Conservation (phyloP, 176 grass and related monocot species). For the Sorghum bicolor region DNA sequence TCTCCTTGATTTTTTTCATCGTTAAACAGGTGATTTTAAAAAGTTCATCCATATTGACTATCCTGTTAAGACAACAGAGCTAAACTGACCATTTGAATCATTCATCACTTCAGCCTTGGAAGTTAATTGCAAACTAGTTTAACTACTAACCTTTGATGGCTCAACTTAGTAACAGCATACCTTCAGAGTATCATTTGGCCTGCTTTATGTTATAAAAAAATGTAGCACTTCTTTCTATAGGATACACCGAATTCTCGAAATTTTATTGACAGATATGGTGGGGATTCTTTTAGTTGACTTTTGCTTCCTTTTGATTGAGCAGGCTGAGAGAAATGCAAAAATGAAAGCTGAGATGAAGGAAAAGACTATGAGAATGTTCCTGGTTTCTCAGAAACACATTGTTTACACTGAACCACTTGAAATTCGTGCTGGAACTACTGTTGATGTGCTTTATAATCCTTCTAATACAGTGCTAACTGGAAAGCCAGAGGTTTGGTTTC, state of each 20-base stretch:
- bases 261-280: conserved; percentile 1
- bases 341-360: conserved; percentile 85
- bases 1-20: background rate
- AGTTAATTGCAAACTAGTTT: background rate
- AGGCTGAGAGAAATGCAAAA: conserved; percentile 64
- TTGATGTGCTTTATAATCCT: conserved; percentile 83
- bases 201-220: conserved; percentile 19
- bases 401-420: conserved; percentile 90
- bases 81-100: background rate
- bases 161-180: background rate
- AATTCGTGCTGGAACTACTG: conserved; percentile 61
- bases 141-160: background rate
- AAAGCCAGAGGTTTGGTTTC: conserved; percentile 84
- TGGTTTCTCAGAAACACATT: conserved; percentile 91
- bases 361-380: conserved; percentile 77
- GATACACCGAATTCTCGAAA: background rate
- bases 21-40: background rate
- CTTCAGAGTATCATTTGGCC: background rate
- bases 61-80: background rate
- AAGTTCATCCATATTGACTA: conserved; percentile 3
- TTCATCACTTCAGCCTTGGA: conserved; percentile 3
- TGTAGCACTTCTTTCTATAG: background rate
- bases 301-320: conserved; percentile 21
- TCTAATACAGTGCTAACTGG: conserved; percentile 73
- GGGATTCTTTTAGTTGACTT: conserved; percentile 5